Percentiles rank a stretch among this genome's conserved stretches.
These are phyloP conservation scores for Heritiera littoralis DNA, from an alignment of 345 rosid species.

Conservation along the genomic window DNA sequence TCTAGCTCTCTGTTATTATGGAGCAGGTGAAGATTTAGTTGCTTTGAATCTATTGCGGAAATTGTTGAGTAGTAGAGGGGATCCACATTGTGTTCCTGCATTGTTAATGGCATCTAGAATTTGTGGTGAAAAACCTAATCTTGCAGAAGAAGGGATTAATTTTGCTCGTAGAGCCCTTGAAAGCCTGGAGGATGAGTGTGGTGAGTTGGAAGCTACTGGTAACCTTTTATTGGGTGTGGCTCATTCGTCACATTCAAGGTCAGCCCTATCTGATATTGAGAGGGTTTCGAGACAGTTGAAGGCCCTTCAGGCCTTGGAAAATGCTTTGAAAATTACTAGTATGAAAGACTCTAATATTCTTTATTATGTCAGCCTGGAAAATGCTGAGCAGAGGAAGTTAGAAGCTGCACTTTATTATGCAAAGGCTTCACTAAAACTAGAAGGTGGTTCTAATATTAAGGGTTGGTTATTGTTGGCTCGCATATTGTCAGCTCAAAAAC, in stretches of 20 bases:
- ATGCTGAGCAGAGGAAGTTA: slow-evolving; percentile 79
- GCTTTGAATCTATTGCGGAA: slow-evolving; percentile 69
- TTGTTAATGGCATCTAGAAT: slow-evolving; percentile 70
- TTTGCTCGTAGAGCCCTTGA: slow-evolving; percentile 59
- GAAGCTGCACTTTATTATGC: slow-evolving; percentile 57
- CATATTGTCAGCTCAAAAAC: slow-evolving; percentile 72
- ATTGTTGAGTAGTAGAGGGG: slow-evolving; percentile 47
- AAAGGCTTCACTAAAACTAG: slow-evolving; percentile 48
- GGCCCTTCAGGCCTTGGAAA: slow-evolving; percentile 60
- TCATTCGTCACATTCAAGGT: slow-evolving; percentile 56
- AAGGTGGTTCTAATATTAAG: slow-evolving; percentile 54
- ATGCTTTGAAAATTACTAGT: slow-evolving; percentile 48
- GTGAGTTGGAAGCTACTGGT: slow-evolving; percentile 47
- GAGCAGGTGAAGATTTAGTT: slow-evolving; percentile 64
- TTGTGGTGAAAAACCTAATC: slow-evolving; percentile 47
- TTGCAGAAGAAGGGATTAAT: slow-evolving; percentile 61
- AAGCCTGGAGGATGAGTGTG: slow-evolving; percentile 43
- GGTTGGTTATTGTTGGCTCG: slow-evolving; percentile 79
- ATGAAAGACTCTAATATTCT: slow-evolving; percentile 51
- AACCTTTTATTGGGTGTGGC: slow-evolving; percentile 57
- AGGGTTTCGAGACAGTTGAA: slow-evolving; percentile 48
- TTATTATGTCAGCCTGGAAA: slow-evolving; percentile 62
- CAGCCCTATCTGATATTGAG: slow-evolving; percentile 47
- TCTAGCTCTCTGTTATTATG: slow-evolving; percentile 67
- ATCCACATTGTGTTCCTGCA: slow-evolving; percentile 53